Percentiles rank a stretch among this genome's conserved stretches.
Conservation (phyloP, 2,329 filamentous ascomycete genomes). For the Talaromyces albobiverticillius region DNA sequence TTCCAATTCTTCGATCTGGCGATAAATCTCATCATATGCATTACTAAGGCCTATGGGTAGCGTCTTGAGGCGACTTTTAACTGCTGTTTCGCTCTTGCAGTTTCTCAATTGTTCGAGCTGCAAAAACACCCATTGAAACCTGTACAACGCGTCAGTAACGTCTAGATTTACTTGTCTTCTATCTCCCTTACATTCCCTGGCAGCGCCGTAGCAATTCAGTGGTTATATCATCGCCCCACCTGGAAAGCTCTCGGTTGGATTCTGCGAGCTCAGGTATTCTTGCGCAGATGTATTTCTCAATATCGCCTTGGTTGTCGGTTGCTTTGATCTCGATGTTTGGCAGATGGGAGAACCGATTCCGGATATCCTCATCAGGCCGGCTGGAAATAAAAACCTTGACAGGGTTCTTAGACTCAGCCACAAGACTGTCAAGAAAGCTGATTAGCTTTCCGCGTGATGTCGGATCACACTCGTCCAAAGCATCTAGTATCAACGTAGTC, state of each 20-base stretch:
- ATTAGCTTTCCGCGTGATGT: conserved; percentile 1
- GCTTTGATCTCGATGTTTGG: conserved; percentile 18
- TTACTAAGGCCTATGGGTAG: conserved; percentile 25
- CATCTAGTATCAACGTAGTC: conserved; percentile 13
- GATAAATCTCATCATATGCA: conserved; percentile 28
- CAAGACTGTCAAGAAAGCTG: conserved; percentile 1
- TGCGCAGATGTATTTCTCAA: conserved; percentile 24
- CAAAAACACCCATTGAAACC: conserved; percentile 33
- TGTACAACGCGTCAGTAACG: conserved; percentile 8
- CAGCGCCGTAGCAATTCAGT: conserved; percentile 20
- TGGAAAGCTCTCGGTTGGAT: conserved; percentile 13
- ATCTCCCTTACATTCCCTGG: conserved; percentile 26
- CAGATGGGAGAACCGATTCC: conserved; percentile 3
- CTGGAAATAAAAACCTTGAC: conserved; percentile 17
- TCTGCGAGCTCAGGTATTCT: conserved; percentile 17
- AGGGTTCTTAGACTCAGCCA: not conserved
- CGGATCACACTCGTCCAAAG: conserved; percentile 15
- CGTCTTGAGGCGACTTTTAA: conserved; percentile 25
- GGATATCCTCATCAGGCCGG: conserved; percentile 14
- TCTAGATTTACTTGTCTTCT: not conserved
- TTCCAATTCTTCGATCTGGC: conserved; percentile 16
- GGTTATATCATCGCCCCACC: conserved; percentile 20
- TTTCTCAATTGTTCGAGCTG: conserved; percentile 27
- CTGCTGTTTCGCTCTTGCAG: conserved; percentile 17
- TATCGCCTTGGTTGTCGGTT: conserved; percentile 29